Base-by-base conservation (phyloP, 441 rosid genomes). In the Pelargonium fulgidum region DNA sequence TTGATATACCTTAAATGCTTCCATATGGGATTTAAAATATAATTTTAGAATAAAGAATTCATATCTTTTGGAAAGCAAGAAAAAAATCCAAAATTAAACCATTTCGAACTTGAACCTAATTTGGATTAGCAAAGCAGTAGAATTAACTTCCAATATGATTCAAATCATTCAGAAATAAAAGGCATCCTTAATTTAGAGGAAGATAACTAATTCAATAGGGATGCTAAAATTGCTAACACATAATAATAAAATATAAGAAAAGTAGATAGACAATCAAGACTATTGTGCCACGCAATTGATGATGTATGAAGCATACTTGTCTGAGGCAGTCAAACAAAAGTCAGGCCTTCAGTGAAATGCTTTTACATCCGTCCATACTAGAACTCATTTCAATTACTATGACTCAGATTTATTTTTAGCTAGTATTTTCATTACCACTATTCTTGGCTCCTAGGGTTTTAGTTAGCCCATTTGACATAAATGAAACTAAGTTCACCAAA, bases 101-200 rank as follows among this genome's bases (percentile, higher is more conserved):
- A 48, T 48, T 48, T 17, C n/a, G 16, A 13, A 48, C n/a, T 11
- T 48, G 54, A 48, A 13, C 16, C 54, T 48, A 48, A 14, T 48
- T 48, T 14, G n/a, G 17, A 48, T 48, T 12, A 48, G n/a, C n/a
- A 48, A 48, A 48, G 13, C 54, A 48, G 54, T 48, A 11, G 5
- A 48, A 48, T 1, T 14, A 7, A 52, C 59, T 52, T 52, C 45
- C 59, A 52, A n/a, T n/a, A 52, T 52, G 20, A 7, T 52, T 52
- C 59, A 52, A n/a, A n/a, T 52, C 19, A n/a, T 52, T 52, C 59
- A n/a, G 59, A 52, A n/a, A 3, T 52, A 50, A 50, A 52, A 52
- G 59, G 4, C 20, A 14, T n/a, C 59, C 59, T 6, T 4, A 52
- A 52, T 7, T 52, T n/a, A 3, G 14, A 50, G 19, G 2, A n/a